A percentile compares a stretch with the other conserved stretches of the same genome.
These are phyloP conservation scores for Neophaeococcomyces aloes DNA, from an alignment of 2,329 filamentous ascomycete species.

Conservation along the genomic window DNA sequence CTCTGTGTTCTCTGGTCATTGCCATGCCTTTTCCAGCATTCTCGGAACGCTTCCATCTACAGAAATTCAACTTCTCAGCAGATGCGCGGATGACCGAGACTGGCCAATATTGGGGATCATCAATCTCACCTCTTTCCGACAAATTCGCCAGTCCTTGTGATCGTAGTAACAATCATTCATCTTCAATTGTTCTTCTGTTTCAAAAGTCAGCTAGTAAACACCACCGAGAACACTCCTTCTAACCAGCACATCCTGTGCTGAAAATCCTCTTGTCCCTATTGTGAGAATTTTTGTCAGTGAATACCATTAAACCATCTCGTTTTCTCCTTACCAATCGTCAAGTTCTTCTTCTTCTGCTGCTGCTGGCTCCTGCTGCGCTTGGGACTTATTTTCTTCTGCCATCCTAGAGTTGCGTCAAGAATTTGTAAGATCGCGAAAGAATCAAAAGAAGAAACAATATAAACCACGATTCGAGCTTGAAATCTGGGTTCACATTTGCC, in stretches of 20 bases:
- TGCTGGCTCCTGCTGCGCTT: constrained; percentile 34
- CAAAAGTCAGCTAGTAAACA: constrained; percentile 2
- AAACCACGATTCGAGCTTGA: not conserved
- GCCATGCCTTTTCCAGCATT: constrained; percentile 83
- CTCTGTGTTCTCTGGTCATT: constrained; percentile 73
- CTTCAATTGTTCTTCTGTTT: constrained; percentile 68
- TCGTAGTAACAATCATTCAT: constrained; percentile 95
- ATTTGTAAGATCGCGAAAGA: constrained; percentile 9
- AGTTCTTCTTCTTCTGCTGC: constrained; percentile 79
- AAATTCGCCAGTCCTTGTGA: constrained; percentile 90
- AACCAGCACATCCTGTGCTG: constrained; percentile 81
- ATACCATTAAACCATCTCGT: constrained; percentile 24
- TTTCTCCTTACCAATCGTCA: constrained; percentile 67
- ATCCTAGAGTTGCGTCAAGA: constrained; percentile 29
- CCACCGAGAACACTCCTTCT: not conserved
- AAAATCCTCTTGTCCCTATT: constrained; percentile 95
- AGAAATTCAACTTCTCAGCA: not conserved
- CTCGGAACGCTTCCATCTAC: constrained; percentile 80
- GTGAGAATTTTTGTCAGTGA: not conserved
- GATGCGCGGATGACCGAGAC: constrained; percentile 4
- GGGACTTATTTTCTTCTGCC: constrained; percentile 47
- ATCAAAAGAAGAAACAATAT: not conserved
- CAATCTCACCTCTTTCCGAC: constrained; percentile 67
- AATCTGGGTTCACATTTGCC: not conserved
- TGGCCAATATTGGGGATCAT: constrained; percentile 11